Evolutionary conservation across 2,329 filamentous ascomycete genomes (phyloP).

Genomic region (Dactylonectria macrodidyma): DNA sequence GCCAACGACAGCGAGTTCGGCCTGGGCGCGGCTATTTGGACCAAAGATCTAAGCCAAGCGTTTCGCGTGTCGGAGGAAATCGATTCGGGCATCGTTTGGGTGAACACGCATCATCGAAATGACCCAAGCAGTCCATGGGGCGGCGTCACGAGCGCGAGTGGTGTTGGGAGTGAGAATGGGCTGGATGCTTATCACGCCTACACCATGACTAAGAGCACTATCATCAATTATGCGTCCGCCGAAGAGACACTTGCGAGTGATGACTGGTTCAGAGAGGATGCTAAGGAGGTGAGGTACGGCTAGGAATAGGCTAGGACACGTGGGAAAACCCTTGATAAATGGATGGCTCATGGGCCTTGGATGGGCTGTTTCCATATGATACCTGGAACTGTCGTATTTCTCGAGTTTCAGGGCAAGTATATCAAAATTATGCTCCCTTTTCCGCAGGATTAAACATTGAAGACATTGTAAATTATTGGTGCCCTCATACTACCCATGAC

Average conservation of each 20-base stretch:
- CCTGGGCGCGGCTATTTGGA: constrained; percentile 84
- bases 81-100: constrained; percentile 74
- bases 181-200: constrained; percentile 74
- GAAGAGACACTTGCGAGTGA: constrained; percentile 68
- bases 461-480: too few species aligned
- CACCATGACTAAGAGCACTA: constrained; percentile 75
- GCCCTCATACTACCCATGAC: too few species aligned
- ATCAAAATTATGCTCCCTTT: too few species aligned
- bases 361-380: too few species aligned
- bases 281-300: constrained; percentile 62
- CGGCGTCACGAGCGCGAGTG: constrained; percentile 72
- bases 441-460: too few species aligned
- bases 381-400: too few species aligned
- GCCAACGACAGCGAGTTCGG: constrained; percentile 84
- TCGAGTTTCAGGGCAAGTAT: too few species aligned
- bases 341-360: too few species aligned
- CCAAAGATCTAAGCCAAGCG: constrained; percentile 79
- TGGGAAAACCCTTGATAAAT: too few species aligned
- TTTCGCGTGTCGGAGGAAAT: constrained; percentile 82
- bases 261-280: constrained; percentile 78
- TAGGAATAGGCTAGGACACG: constrained; percentile 15
- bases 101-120: constrained; percentile 78
- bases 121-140: constrained; percentile 82
- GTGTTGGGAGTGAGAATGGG: constrained; percentile 82
- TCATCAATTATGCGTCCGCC: constrained; percentile 76